A percentile compares a stretch with the other conserved stretches of the same genome.
Evolutionary conservation across 257 asterid species (phyloP).

Genomic region (Gentiana straminea): DNA sequence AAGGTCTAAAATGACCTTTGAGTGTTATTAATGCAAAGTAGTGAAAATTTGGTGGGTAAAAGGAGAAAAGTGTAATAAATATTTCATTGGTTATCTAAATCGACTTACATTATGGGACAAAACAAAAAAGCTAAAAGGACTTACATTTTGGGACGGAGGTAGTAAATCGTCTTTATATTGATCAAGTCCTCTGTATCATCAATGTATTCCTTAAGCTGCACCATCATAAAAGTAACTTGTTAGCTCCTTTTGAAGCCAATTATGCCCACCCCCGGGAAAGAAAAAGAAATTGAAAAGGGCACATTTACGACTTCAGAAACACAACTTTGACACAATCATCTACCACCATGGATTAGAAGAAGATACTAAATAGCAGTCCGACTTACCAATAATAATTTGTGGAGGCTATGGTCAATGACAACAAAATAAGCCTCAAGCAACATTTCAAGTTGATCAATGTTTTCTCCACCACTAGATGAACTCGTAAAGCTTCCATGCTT

Average conservation of each 20-base stretch:
- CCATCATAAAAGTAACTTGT: too few species aligned
- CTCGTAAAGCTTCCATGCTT: constrained; percentile 76
- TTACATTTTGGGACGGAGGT: too few species aligned
- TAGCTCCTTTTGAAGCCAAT: too few species aligned
- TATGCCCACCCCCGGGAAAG: too few species aligned
- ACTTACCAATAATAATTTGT: constrained; percentile 82
- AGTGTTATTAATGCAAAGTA: constrained; percentile 13
- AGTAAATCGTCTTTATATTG: constrained; percentile 65
- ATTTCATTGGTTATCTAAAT: too few species aligned
- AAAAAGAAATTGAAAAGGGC: constrained; percentile 1
- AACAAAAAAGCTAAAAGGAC: too few species aligned
- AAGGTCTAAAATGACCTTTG: not conserved
- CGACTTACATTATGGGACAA: too few species aligned
- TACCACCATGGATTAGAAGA: too few species aligned
- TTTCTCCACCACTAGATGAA: constrained; percentile 57
- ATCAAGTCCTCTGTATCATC: constrained; percentile 97
- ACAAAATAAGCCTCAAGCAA: constrained; percentile 92
- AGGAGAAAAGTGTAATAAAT: too few species aligned
- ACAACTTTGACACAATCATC: too few species aligned
- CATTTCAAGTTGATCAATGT: constrained; percentile 96
- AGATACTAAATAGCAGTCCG: not conserved
- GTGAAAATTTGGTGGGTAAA: too few species aligned
- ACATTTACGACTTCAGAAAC: not conserved
- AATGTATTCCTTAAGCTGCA: constrained; percentile 96
- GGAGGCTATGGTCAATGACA: constrained; percentile 70